Evolutionary conservation across 2,329 filamentous ascomycete species (phyloP).

Genomic region (Aspergillus novoparasiticus): DNA sequence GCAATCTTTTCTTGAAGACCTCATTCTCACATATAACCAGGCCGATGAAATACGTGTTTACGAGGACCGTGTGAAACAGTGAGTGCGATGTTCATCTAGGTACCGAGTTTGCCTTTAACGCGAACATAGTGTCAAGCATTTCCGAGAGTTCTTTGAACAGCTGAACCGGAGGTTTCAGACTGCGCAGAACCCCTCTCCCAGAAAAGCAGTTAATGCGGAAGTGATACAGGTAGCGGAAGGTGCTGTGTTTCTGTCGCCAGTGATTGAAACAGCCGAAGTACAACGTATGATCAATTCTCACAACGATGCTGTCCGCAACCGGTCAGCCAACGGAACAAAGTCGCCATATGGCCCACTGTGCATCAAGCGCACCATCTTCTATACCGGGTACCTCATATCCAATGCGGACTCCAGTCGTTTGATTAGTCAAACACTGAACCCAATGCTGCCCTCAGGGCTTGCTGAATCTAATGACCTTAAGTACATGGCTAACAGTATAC

Average conservation of each 20-base stretch:
- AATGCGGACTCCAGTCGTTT: constrained; percentile 72
- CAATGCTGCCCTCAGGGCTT: constrained; percentile 62
- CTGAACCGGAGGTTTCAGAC: constrained; percentile 68
- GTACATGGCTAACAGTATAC: constrained; percentile 82
- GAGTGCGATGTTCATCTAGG: constrained; percentile 25
- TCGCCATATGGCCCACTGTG: constrained; percentile 56
- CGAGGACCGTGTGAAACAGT: constrained; percentile 65
- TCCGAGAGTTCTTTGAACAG: constrained; percentile 78
- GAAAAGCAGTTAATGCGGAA: constrained; percentile 71
- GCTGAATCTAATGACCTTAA: constrained; percentile 71
- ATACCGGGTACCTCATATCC: constrained; percentile 86
- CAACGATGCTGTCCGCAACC: constrained; percentile 56
- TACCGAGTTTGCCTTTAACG: constrained; percentile 16
- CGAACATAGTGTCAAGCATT: constrained; percentile 66
- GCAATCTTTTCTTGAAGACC: constrained; percentile 74
- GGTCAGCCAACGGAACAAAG: constrained; percentile 39
- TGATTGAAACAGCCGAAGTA: constrained; percentile 78
- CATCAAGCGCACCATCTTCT: constrained; percentile 86
- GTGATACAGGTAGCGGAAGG: constrained; percentile 85
- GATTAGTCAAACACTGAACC: constrained; percentile 60
- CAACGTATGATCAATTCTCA: constrained; percentile 89
- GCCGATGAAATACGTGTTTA: constrained; percentile 79
- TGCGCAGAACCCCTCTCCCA: constrained; percentile 46
- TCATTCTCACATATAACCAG: constrained; percentile 82
- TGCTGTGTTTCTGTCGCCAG: constrained; percentile 72